phyloP scores from a whole-genome alignment of 2,329 filamentous ascomycete genomes.

The Nemania sp. region DNA sequence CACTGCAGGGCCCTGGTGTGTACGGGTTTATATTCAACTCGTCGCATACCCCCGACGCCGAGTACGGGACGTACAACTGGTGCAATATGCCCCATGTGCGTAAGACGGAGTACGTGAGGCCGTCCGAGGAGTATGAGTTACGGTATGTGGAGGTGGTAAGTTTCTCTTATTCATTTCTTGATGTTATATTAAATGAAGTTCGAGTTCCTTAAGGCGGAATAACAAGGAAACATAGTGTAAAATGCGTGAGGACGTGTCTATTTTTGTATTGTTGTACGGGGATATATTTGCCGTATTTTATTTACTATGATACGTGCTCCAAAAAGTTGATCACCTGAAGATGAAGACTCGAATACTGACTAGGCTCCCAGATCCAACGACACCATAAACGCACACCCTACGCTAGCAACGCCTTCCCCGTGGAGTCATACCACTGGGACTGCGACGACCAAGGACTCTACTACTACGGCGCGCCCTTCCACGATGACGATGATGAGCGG shows the following conservation, averaged over 20 bases:
- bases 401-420: slow-evolving; percentile 79
- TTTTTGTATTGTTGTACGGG: not conserved
- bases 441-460: slow-evolving; percentile 78
- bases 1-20: slow-evolving; percentile 67
- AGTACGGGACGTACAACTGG: slow-evolving; percentile 79
- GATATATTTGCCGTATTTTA: not conserved
- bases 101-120: slow-evolving; percentile 69
- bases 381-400: slow-evolving; percentile 90
- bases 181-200: not conserved
- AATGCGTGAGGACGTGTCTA: not conserved
- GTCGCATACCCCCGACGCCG: slow-evolving; percentile 66
- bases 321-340: not conserved
- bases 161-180: slow-evolving; percentile 33
- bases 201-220: not conserved
- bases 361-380: slow-evolving; percentile 71
- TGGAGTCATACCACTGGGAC: slow-evolving; percentile 78
- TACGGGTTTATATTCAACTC: slow-evolving; percentile 82
- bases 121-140: slow-evolving; percentile 69
- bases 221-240: not conserved
- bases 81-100: slow-evolving; percentile 93
- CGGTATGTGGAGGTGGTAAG: slow-evolving; percentile 80
- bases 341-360: not conserved
- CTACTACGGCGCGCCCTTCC: slow-evolving; percentile 72
- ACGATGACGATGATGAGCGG: slow-evolving; percentile 37
- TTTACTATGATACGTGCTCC: not conserved